These are phyloP conservation scores for Salix caprea DNA, from an alignment of 345 rosid genomes.

Conservation along the genomic window DNA sequence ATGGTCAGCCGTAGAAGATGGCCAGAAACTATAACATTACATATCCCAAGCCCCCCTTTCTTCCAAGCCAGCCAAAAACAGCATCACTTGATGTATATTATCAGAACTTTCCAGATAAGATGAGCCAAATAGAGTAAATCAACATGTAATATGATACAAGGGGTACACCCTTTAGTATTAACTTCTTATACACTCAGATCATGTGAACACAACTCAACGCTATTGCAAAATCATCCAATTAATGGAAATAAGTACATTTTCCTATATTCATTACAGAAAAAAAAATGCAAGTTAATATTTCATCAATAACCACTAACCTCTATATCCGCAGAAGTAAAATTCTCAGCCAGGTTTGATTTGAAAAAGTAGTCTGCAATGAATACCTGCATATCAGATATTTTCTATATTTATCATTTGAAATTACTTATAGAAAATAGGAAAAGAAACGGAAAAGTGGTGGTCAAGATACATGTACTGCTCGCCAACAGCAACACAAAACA, in stretches of 20 bases:
- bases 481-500: neutral
- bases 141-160: neutral
- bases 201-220: neutral
- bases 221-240: neutral
- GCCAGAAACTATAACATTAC: neutral
- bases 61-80: neutral
- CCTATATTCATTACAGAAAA: neutral
- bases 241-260: neutral
- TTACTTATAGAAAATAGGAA: neutral
- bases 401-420: neutral
- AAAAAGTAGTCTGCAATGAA: constrained; percentile 92
- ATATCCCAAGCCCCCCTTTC: neutral
- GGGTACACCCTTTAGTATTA: neutral
- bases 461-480: neutral
- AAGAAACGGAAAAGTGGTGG: neutral
- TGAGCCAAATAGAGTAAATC: neutral
- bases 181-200: neutral
- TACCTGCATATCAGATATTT: constrained; percentile 50
- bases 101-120: neutral
- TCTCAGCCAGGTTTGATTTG: constrained; percentile 61
- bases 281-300: neutral
- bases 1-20: neutral
- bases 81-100: too few relatives aligned
- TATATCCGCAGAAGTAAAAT: constrained; percentile 65
- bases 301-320: constrained; percentile 42